Evolutionary conservation across 257 asterid genomes (phyloP), one percentile per base, ranked within the genome.

Genomic region (Rehmannia glutinosa): DNA sequence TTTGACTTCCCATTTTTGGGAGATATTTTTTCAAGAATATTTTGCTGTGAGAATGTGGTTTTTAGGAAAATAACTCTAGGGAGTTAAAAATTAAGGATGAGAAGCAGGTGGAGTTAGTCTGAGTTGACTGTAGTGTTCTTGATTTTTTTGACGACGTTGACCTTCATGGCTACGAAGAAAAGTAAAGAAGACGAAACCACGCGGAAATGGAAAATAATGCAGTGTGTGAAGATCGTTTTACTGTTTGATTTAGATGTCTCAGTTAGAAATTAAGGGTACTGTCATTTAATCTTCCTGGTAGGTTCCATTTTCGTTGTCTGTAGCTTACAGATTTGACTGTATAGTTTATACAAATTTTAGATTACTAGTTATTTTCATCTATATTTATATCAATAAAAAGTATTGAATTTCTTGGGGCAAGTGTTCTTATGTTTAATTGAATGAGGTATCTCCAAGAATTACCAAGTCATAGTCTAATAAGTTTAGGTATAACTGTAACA

Each of bases 1-100:
- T 64, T 71, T 53, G 83, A 59, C 67, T 42, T n/a, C 95, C 97
- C 97, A 90, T 90, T 79, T 24, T 3, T 21, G 63, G 68, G 1
- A 11, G 38, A 8, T 3, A 32, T 32, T 32, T 2, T 24, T 62
- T 58, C 19, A 13, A 41, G 69, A 75, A 55, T 11, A 12, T 11
- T 36, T 36, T 71, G 66, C 27, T 15, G 59, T 20, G 62, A 49
- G 66, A 28, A 64, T 54, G 24, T 55, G 57, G 7, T 5, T 9
- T 57, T 27, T 5, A 16, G 39, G 43, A 38, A 5, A 10, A 23
- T 1, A 5, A 16, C 10, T 28, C 27, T 17, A 27, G 19, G 21
- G 52, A 56, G 20, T 5, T 3, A 32, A 8, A n/a, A 32, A 3
- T 32, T 3, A 32, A 3, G 51, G 30, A 12, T 13, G 12, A 19